Base-by-base conservation (phyloP, 192 early-diverging fungal genomes). In the Umbelopsis sp. region DNA sequence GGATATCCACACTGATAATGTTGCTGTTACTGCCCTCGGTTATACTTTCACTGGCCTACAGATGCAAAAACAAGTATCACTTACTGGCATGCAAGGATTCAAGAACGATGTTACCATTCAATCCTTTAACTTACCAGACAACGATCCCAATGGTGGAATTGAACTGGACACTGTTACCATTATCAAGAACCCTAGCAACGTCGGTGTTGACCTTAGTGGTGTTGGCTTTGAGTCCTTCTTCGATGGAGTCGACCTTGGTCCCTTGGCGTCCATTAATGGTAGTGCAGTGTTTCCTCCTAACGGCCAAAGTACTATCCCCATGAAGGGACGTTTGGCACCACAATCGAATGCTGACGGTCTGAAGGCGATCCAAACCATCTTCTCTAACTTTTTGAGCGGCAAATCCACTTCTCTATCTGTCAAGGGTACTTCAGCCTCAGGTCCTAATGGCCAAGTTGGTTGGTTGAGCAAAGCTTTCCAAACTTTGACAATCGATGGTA, bases 101-200 rank as follows among this genome's bases (percentile, higher is more conserved):
- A 80, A 77, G 69, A 73, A 65, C 24, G 74, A 54, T 66, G 82
- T 84, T 24, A 51, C 45, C n/a, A 78, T 87, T 21, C 45, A 77
- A 20, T 69, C 76, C 4, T 87, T 85, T 62, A 83, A 89, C 72
- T 69, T 88, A 22, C 87, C 87, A 25, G 78, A 79, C 17, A 84
- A 88, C 44, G 85, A 85, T 51, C 78, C 86, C 54, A 66, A 65
- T 11, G 91, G 86, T 65, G 89, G 84, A 66, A 90, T 92, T 73
- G 87, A 81, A 49, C 81, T 92, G 67, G 70, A 66, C 54, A 86
- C 88, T 70, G 79, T 81, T 21, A 92, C 87, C 51, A 84, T 81
- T 45, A 80, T 88, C 65, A 90, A 86, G 24, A 90, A 87, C 81
- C 87, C 88, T 29, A 84, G 72, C 32, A 80, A 80, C 51, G 74